Conservation (phyloP, 2,329 filamentous ascomycete species). For the Calonectria honghensis region DNA sequence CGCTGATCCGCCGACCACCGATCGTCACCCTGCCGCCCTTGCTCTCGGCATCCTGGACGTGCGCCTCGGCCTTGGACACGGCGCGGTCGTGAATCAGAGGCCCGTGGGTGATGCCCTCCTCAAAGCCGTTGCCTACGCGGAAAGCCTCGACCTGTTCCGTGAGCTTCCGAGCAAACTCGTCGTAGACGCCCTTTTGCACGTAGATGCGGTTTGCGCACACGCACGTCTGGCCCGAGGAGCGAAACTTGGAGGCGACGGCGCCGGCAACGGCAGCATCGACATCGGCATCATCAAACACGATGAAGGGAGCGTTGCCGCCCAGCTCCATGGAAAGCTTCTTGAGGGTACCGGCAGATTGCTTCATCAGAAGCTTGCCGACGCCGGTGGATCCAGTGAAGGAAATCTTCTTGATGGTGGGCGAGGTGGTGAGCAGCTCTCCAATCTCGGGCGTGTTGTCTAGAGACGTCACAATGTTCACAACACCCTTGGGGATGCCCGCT, state of each 20-base stretch:
- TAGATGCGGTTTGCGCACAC: slow-evolving; percentile 92
- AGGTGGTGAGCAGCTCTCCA: slow-evolving; percentile 84
- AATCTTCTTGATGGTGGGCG: slow-evolving; percentile 86
- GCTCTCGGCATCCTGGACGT: slow-evolving; percentile 85
- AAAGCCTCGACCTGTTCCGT: slow-evolving; percentile 83
- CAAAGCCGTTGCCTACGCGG: slow-evolving; percentile 85
- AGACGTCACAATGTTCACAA: slow-evolving; percentile 91
- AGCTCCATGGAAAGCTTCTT: slow-evolving; percentile 93
- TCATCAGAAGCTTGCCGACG: slow-evolving; percentile 87
- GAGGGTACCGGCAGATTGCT: slow-evolving; percentile 87
- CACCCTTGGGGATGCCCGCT: slow-evolving; percentile 91
- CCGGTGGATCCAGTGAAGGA: slow-evolving; percentile 91
- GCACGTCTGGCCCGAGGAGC: slow-evolving; percentile 95
- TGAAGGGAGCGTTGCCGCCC: slow-evolving; percentile 96
- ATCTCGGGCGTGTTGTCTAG: slow-evolving; percentile 86
- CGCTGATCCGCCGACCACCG: slow-evolving; percentile 83
- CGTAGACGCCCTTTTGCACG: slow-evolving; percentile 86
- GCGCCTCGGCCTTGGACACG: slow-evolving; percentile 84
- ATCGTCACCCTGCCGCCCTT: slow-evolving; percentile 86
- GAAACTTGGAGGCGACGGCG: slow-evolving; percentile 92
- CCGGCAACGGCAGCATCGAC: slow-evolving; percentile 89
- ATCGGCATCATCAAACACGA: slow-evolving; percentile 97
- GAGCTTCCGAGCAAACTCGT: slow-evolving; percentile 81
- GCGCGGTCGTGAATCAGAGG: slow-evolving; percentile 91
- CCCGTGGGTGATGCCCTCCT: slow-evolving; percentile 83